These are phyloP conservation scores for Trichoderma atroviride DNA, from an alignment of 2,329 filamentous ascomycete genomes.

Conservation along the genomic window DNA sequence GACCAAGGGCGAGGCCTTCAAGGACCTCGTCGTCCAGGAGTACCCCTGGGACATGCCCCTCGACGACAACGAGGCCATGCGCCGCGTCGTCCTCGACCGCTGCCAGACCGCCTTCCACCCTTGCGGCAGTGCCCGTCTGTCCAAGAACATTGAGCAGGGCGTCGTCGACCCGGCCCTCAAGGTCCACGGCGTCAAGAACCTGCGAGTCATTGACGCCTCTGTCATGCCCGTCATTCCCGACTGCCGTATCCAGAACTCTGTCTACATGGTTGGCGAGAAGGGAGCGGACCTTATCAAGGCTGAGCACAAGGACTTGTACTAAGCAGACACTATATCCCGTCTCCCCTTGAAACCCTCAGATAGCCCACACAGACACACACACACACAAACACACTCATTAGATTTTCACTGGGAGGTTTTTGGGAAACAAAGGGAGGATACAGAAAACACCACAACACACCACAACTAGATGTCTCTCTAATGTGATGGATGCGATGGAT, in stretches of 20 bases:
- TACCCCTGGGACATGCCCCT: constrained; percentile 65
- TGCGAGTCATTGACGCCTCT: constrained; percentile 59
- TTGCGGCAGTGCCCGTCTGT: constrained; percentile 58
- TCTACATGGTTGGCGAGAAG: constrained; percentile 64
- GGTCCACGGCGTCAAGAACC: constrained; percentile 56
- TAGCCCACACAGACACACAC: background rate
- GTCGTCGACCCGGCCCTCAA: constrained; percentile 55
- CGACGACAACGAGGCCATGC: constrained; percentile 58
- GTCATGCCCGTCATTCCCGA: constrained; percentile 59
- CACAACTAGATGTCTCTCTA: background rate
- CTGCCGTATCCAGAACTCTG: constrained; percentile 62
- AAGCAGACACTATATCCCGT: background rate
- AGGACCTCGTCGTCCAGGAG: constrained; percentile 53
- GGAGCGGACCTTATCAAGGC: constrained; percentile 33
- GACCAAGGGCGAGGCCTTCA: constrained; percentile 58
- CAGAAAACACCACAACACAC: background rate
- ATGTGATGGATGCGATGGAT: background rate
- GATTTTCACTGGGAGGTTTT: background rate
- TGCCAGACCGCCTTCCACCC: constrained; percentile 63
- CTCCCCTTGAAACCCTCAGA: background rate
- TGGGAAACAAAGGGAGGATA: background rate
- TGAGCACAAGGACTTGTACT: constrained; percentile 28
- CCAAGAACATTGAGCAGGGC: constrained; percentile 53
- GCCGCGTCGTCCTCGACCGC: constrained; percentile 58
- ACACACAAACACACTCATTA: background rate